Evolutionary conservation across 257 asterid species (phyloP).

Genomic region (Ballota nigra): DNA sequence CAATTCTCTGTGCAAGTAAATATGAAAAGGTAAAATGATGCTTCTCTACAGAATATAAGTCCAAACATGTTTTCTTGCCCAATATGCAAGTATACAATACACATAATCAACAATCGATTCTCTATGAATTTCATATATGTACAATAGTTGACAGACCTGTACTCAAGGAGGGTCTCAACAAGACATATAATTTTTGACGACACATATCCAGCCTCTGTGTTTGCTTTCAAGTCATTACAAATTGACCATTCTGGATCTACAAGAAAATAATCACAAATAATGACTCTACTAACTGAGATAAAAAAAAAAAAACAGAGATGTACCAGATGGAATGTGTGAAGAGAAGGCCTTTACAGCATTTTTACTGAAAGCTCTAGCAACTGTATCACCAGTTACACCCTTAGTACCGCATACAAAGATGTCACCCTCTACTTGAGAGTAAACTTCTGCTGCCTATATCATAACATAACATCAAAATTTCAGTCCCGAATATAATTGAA

Average conservation of each 20-base stretch:
- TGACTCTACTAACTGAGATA: neutral
- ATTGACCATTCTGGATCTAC: slow-evolving; percentile 43
- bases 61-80: neutral
- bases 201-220: slow-evolving; percentile 49
- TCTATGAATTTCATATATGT: neutral
- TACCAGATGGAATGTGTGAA: slow-evolving; percentile 52
- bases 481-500: neutral
- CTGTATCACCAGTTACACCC: slow-evolving; percentile 29
- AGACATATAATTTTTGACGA: slow-evolving; percentile 61
- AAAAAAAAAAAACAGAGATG: neutral
- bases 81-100: neutral
- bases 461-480: slow-evolving; percentile 5
- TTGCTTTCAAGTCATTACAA: slow-evolving; percentile 27
- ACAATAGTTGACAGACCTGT: slow-evolving; percentile 51
- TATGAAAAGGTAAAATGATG: neutral
- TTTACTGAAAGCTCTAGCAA: slow-evolving; percentile 44
- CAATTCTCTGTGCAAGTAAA: slow-evolving; percentile 42
- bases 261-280: neutral
- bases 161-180: slow-evolving; percentile 61
- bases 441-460: slow-evolving; percentile 67
- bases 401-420: too few species aligned
- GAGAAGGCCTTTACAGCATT: slow-evolving; percentile 51
- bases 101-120: neutral
- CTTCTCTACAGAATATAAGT: neutral
- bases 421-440: slow-evolving; percentile 36